phyloP scores from a whole-genome alignment of 257 asterid species.

The Ophiorrhiza pumila region DNA sequence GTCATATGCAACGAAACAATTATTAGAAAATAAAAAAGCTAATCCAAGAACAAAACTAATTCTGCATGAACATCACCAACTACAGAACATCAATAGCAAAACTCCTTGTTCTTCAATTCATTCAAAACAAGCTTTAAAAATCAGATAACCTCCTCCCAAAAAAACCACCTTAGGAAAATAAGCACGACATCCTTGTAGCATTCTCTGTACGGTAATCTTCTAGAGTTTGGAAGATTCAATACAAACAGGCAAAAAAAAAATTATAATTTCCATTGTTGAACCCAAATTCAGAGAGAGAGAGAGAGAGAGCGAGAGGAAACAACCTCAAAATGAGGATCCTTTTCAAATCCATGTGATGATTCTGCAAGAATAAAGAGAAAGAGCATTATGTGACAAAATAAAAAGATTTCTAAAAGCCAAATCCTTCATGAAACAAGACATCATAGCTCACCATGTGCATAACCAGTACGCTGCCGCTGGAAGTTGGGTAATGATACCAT shows the following conservation, averaged over 20 bases:
- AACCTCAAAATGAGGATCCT: constrained; percentile 17
- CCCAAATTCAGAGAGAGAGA: not conserved
- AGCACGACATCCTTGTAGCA: not conserved
- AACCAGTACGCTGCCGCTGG: constrained; percentile 16
- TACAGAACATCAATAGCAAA: no score
- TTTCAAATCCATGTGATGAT: constrained; percentile 1
- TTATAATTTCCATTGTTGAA: not conserved
- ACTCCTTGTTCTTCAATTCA: no score
- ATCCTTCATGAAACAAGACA: not conserved
- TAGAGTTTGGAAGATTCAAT: not conserved
- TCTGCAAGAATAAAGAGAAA: constrained; percentile 16
- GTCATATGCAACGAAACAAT: not conserved
- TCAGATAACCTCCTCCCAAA: no score
- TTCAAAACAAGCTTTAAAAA: not conserved
- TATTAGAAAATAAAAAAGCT: no score
- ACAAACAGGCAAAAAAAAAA: not conserved
- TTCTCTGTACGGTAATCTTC: not conserved
- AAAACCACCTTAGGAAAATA: not conserved
- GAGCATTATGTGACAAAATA: constrained; percentile 7
- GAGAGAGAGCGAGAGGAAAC: not conserved
- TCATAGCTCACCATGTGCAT: constrained; percentile 24
- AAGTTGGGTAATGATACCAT: constrained; percentile 15
- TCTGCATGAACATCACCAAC: no score
- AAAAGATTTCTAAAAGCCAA: not conserved
- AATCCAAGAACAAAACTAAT: no score